Evolutionary conservation across 1,139 yeast genomes (phyloP).

Genomic region (Debaryomyces sp.): DNA sequence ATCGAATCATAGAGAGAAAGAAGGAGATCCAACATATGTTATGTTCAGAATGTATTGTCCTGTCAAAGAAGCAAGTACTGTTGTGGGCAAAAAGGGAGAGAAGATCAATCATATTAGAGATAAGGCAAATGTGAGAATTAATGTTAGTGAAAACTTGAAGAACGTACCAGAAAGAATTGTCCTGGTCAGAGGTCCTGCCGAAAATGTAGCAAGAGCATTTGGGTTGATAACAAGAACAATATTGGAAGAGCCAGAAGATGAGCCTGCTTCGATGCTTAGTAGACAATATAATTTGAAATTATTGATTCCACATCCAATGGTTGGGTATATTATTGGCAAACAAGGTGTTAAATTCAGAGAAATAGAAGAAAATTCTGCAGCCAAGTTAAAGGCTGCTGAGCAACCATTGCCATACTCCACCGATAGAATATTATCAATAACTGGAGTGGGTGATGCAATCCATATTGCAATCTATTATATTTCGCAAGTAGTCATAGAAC

Average conservation of each 20-base stretch:
- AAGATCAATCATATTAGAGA: constrained; percentile 67
- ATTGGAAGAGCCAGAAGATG: constrained; percentile 67
- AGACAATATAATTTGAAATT: constrained; percentile 60
- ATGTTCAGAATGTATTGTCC: constrained; percentile 74
- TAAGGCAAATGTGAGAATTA: constrained; percentile 65
- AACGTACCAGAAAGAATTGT: constrained; percentile 80
- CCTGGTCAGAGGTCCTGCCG: constrained; percentile 75
- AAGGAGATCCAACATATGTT: constrained; percentile 60
- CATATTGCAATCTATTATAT: constrained; percentile 82
- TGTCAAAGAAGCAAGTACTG: constrained; percentile 73
- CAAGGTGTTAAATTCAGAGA: constrained; percentile 76
- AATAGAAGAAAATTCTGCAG: constrained; percentile 83
- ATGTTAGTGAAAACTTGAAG: constrained; percentile 76
- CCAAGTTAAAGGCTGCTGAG: constrained; percentile 77
- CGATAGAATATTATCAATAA: constrained; percentile 73
- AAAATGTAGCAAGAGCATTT: constrained; percentile 81
- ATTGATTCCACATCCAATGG: constrained; percentile 76
- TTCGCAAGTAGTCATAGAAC: constrained; percentile 66
- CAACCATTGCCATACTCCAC: constrained; percentile 76
- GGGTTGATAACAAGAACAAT: constrained; percentile 73
- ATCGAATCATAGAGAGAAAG: constrained; percentile 36
- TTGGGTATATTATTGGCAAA: constrained; percentile 84
- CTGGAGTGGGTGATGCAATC: constrained; percentile 86
- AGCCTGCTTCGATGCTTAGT: constrained; percentile 59
- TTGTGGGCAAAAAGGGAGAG: constrained; percentile 82